A percentile compares a stretch with the other conserved stretches of the same genome.
Evolutionary conservation across 345 rosid genomes (phyloP).

Genomic region (Draba incana): DNA sequence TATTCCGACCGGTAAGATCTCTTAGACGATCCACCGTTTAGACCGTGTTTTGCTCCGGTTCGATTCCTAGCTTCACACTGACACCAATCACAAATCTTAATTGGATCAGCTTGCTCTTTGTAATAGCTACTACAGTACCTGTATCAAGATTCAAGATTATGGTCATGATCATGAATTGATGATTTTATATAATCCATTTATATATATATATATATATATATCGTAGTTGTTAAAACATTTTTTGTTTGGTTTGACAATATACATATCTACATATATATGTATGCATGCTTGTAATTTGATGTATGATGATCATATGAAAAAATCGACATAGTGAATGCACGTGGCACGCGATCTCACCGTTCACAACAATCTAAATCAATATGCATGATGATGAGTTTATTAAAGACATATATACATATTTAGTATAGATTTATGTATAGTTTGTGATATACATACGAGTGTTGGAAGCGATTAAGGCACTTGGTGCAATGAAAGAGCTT

Average conservation of each 20-base stretch:
- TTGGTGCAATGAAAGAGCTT: slow-evolving; percentile 94
- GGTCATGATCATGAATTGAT: slow-evolving; percentile 17
- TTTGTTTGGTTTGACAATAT: slow-evolving; percentile 24
- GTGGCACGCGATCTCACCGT: slow-evolving; percentile 37
- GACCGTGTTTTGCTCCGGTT: slow-evolving; percentile 44
- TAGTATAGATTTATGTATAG: not conserved
- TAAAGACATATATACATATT: not conserved
- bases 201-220: not conserved
- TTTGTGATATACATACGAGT: slow-evolving; percentile 60
- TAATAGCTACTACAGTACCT: slow-evolving; percentile 95
- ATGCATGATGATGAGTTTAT: slow-evolving; percentile 23
- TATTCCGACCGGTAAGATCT: slow-evolving; percentile 61
- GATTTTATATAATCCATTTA: slow-evolving; percentile 14
- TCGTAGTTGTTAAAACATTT: slow-evolving; percentile 30
- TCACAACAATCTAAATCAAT: slow-evolving; percentile 8
- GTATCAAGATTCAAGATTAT: slow-evolving; percentile 10
- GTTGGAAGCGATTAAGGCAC: slow-evolving; percentile 88
- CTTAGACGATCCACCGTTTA: slow-evolving; percentile 38
- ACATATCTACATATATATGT: not conserved
- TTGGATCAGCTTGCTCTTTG: slow-evolving; percentile 64
- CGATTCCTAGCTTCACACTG: slow-evolving; percentile 60
- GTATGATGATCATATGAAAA: slow-evolving; percentile 19
- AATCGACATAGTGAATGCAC: slow-evolving; percentile 33
- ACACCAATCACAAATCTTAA: slow-evolving; percentile 90
- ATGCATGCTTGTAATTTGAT: slow-evolving; percentile 37